A percentile compares a stretch with the other conserved stretches of the same genome.
Evolutionary conservation across 192 early-diverging fungal genomes (phyloP).

Genomic region (Backusella tuberculispora): DNA sequence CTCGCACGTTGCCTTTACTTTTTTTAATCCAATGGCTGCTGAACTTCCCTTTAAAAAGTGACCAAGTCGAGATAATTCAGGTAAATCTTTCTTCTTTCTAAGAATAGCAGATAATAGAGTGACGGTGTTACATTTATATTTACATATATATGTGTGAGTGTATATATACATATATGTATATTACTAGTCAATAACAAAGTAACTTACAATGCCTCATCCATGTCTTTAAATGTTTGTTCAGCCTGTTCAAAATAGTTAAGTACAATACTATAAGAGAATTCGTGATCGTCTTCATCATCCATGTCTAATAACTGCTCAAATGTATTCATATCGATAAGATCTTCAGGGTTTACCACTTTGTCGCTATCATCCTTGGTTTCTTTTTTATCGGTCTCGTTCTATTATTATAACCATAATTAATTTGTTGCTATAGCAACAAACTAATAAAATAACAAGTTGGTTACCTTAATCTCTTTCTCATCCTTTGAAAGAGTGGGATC

Average conservation of each 20-base stretch:
- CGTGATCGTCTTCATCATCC: conserved; percentile 89
- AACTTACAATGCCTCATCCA: conserved; percentile 73
- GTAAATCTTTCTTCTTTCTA: conserved; percentile 63
- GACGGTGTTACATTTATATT: not conserved
- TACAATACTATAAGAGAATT: conserved; percentile 79
- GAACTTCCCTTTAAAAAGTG: conserved; percentile 95
- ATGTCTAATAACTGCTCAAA: conserved; percentile 92
- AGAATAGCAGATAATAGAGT: not conserved
- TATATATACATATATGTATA: not conserved
- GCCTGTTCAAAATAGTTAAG: conserved; percentile 88
- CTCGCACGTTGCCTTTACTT: conserved; percentile 84
- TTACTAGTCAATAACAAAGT: no score
- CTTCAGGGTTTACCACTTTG: conserved; percentile 41
- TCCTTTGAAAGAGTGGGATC: conserved; percentile 1
- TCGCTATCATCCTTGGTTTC: conserved; percentile 5
- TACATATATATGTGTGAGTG: not conserved
- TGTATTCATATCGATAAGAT: conserved; percentile 76
- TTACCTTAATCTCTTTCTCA: conserved; percentile 20
- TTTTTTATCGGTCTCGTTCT: not conserved
- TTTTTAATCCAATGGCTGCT: conserved; percentile 80
- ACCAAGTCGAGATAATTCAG: conserved; percentile 75
- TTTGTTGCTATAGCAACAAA: not conserved
- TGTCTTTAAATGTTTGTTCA: conserved; percentile 72
- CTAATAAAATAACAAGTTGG: not conserved
- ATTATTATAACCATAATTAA: conserved; percentile 1